A percentile compares a stretch with the other conserved stretches of the same genome.
phyloP scores from a whole-genome alignment of 2,329 filamentous ascomycete species.

The Colletotrichum higginsianum region DNA sequence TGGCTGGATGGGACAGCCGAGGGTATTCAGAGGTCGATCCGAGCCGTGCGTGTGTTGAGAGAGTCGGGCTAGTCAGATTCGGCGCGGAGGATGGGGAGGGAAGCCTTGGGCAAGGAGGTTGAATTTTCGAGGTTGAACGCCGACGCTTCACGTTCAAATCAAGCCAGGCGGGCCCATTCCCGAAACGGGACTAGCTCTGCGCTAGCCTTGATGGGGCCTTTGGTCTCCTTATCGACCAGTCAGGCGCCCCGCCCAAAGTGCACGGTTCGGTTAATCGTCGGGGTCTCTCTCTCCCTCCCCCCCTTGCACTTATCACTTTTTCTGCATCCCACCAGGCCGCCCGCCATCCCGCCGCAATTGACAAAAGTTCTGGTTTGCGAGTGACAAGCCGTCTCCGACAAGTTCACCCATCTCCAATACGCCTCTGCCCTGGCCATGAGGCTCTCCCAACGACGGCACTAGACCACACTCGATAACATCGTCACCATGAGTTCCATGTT shows the following conservation, averaged over 20 bases:
- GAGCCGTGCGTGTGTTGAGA: slow-evolving; percentile 34
- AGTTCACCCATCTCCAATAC: background rate
- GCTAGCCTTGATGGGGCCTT: slow-evolving; percentile 50
- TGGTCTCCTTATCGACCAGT: slow-evolving; percentile 51
- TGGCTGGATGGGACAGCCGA: slow-evolving; percentile 17
- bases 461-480: slow-evolving; percentile 15
- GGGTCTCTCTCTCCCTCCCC: background rate
- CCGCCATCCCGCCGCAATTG: slow-evolving; percentile 12
- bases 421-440: slow-evolving; percentile 22
- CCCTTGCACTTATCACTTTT: slow-evolving; percentile 23
- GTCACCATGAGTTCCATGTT: slow-evolving; percentile 75
- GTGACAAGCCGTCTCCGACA: slow-evolving; percentile 10
- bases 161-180: slow-evolving; percentile 52
- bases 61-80: slow-evolving; percentile 32
- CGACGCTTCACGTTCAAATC: slow-evolving; percentile 50
- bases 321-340: slow-evolving; percentile 21
- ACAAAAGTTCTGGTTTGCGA: slow-evolving; percentile 30
- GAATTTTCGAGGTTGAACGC: slow-evolving; percentile 58
- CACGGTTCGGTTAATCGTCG: slow-evolving; percentile 36
- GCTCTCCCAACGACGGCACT: slow-evolving; percentile 7
- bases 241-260: slow-evolving; percentile 33
- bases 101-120: slow-evolving; percentile 38
- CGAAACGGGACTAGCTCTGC: slow-evolving; percentile 54
- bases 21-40: slow-evolving; percentile 25
- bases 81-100: slow-evolving; percentile 29